phyloP scores from a whole-genome alignment of 306 rosid species.

The Acacia crassicarpa region DNA sequence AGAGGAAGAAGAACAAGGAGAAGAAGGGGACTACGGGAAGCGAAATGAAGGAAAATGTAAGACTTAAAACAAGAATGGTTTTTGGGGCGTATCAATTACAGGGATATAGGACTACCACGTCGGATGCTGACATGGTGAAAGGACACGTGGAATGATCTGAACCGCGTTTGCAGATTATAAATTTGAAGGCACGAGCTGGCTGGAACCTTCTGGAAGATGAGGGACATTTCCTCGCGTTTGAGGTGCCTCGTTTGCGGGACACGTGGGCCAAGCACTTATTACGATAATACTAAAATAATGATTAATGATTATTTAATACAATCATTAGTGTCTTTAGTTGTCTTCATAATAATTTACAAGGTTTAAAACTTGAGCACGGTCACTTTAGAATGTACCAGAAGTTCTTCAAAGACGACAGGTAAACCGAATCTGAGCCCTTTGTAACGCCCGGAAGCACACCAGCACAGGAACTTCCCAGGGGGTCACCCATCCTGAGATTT shows the following conservation, averaged over 20 bases:
- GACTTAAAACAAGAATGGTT: not conserved
- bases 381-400: conserved; percentile 23
- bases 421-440: not conserved
- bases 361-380: not conserved
- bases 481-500: no score
- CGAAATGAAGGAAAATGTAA: not conserved
- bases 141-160: conserved; percentile 51
- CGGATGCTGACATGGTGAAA: conserved; percentile 36
- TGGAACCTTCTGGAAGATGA: conserved; percentile 60
- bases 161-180: conserved; percentile 25
- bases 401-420: conserved; percentile 1
- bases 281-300: not conserved
- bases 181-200: conserved; percentile 5
- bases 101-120: conserved; percentile 50
- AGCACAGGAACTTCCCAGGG: no score
- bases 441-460: no score
- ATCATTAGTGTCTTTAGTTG: not conserved
- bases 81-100: conserved; percentile 44
- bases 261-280: conserved; percentile 17
- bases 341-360: not conserved
- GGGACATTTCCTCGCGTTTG: conserved; percentile 4
- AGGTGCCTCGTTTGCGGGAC: conserved; percentile 25
- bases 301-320: conserved; percentile 1
- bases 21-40: not conserved
- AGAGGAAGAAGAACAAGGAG: not conserved